phyloP scores from a whole-genome alignment of 202 grass and related monocot genomes.

The Saccharum hybrid region DNA sequence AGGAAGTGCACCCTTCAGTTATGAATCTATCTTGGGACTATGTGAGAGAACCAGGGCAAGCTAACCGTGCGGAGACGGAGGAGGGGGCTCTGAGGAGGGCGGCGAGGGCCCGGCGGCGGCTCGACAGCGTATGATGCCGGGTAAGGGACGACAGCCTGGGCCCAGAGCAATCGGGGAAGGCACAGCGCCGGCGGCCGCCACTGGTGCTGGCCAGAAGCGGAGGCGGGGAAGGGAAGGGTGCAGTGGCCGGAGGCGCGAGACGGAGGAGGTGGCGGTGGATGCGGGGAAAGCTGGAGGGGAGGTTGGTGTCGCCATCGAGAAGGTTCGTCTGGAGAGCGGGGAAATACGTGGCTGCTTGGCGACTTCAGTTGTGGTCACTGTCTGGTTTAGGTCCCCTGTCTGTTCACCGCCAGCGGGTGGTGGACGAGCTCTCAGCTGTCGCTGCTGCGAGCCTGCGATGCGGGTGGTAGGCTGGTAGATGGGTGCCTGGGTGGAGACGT shows the following conservation, averaged over 20 bases:
- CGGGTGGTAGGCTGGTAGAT: too few relatives aligned
- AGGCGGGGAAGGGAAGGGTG: slow-evolving; percentile 10
- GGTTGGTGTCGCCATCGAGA: slow-evolving; percentile 40
- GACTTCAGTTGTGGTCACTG: background rate
- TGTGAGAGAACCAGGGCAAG: background rate
- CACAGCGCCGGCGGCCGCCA: background rate
- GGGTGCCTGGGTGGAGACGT: too few relatives aligned
- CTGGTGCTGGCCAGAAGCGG: slow-evolving; percentile 8
- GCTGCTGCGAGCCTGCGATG: too few relatives aligned
- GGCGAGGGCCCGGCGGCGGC: slow-evolving; percentile 51
- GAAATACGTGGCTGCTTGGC: background rate
- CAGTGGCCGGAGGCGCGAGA: slow-evolving; percentile 7
- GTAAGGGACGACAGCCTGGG: slow-evolving; percentile 18
- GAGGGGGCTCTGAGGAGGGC: slow-evolving; percentile 51
- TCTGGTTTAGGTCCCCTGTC: background rate
- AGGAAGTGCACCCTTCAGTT: background rate
- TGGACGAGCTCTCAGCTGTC: too few relatives aligned
- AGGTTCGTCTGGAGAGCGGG: too few relatives aligned
- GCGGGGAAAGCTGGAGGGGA: slow-evolving; percentile 4
- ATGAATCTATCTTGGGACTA: background rate
- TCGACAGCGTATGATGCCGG: slow-evolving; percentile 31
- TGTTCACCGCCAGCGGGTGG: background rate
- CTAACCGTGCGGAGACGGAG: slow-evolving; percentile 45
- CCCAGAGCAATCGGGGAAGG: slow-evolving; percentile 16
- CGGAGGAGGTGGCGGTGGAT: background rate